A percentile compares a stretch with the other conserved stretches of the same genome.
Conservation (phyloP, 1,284 basidiomycete genomes). For the Laetiporus sulphureus region DNA sequence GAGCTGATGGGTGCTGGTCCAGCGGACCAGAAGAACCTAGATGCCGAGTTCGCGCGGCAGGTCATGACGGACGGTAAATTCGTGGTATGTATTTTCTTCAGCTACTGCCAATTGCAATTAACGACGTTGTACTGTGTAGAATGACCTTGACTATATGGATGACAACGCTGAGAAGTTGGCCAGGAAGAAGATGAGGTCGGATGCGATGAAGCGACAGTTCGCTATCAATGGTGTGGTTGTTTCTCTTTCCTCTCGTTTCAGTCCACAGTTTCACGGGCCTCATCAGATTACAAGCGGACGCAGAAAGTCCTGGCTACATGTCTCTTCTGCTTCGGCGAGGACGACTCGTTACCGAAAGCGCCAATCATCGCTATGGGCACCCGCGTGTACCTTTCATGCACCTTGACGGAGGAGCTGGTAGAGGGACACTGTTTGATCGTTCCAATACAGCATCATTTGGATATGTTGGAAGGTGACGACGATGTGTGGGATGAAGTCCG, state of each 20-base stretch:
- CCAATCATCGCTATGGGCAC: conserved; percentile 89
- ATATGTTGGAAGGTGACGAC: conserved; percentile 90
- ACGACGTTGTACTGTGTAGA: conserved; percentile 36
- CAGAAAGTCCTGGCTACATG: conserved; percentile 87
- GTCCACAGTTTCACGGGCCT: too few relatives aligned
- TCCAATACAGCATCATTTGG: conserved; percentile 90
- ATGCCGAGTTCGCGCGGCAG: conserved; percentile 83
- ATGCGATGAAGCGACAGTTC: conserved; percentile 95
- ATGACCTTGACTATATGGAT: conserved; percentile 91
- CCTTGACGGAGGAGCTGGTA: conserved; percentile 79
- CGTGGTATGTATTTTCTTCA: conserved; percentile 48
- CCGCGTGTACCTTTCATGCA: conserved; percentile 84
- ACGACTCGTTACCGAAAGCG: conserved; percentile 78
- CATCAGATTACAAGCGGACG: conserved; percentile 91
- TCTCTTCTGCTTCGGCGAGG: conserved; percentile 84
- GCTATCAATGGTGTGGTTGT: conserved; percentile 77
- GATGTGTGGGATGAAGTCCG: conserved; percentile 97
- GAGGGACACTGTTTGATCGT: conserved; percentile 92
- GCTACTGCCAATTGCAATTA: too few relatives aligned
- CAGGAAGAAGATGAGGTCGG: conserved; percentile 89
- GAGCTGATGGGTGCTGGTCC: conserved; percentile 88
- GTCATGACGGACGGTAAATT: conserved; percentile 88
- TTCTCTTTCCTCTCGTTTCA: too few relatives aligned
- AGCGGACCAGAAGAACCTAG: conserved; percentile 85
- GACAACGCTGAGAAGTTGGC: conserved; percentile 93